phyloP scores from a whole-genome alignment of 768 basidiomycete genomes.

The Postia placenta region DNA sequence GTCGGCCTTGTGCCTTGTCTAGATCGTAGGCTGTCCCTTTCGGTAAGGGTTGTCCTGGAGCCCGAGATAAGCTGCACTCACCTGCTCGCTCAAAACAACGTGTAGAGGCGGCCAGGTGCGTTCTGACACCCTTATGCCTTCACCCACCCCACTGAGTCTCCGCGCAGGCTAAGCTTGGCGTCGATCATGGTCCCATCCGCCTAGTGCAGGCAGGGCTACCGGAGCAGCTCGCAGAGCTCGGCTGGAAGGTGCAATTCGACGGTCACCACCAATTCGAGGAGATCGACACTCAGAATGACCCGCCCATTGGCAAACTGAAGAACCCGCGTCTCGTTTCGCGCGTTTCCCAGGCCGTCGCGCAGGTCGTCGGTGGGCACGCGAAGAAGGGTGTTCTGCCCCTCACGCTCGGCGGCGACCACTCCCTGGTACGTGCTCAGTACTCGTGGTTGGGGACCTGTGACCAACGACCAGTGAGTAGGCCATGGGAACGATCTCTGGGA shows the following conservation, averaged over 20 bases:
- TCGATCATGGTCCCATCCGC: slow-evolving; percentile 84
- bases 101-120: slow-evolving; percentile 62
- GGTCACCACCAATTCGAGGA: slow-evolving; percentile 88
- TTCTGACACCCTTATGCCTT: slow-evolving; percentile 1
- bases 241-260: slow-evolving; percentile 87
- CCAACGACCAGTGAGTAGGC: too few relatives aligned
- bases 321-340: slow-evolving; percentile 84
- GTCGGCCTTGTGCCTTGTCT: too few relatives aligned
- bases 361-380: slow-evolving; percentile 67
- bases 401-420: slow-evolving; percentile 95
- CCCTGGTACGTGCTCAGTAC: slow-evolving; percentile 60
- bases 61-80: slow-evolving; percentile 4
- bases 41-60: slow-evolving; percentile 57
- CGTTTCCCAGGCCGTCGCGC: slow-evolving; percentile 76
- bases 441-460: slow-evolving; percentile 17
- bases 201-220: slow-evolving; percentile 85
- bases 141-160: slow-evolving; percentile 9
- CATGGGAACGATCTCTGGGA: slow-evolving; percentile 93
- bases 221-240: slow-evolving; percentile 67
- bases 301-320: slow-evolving; percentile 84
- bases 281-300: slow-evolving; percentile 55
- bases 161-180: slow-evolving; percentile 57
- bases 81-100: slow-evolving; percentile 6
- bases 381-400: slow-evolving; percentile 78
- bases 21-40: slow-evolving; percentile 96